Percentiles rank a stretch among this genome's conserved stretches.
phyloP scores from a whole-genome alignment of 306 rosid genomes.

The Cotoneaster glaucophyllus region DNA sequence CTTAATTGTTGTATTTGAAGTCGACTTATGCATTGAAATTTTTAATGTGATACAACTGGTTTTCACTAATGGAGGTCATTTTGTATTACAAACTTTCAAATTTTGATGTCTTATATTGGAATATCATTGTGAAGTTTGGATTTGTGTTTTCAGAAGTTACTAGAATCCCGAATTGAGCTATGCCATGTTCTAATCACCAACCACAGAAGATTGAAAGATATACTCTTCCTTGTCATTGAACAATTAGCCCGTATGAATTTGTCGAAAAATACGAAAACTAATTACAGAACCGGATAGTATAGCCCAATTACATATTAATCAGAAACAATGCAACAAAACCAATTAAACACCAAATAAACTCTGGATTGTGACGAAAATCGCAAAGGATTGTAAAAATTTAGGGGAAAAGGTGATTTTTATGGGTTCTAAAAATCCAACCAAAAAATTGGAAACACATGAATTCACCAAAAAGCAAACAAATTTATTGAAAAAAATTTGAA shows the following conservation, averaged over 20 bases:
- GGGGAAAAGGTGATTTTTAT: no score
- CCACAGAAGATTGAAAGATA: constrained; percentile 23
- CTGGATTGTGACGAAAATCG: not conserved
- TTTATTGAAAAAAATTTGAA: no score
- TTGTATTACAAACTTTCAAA: not conserved
- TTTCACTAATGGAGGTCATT: constrained; percentile 20
- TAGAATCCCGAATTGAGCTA: constrained; percentile 21
- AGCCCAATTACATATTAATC: not conserved
- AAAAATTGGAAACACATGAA: not conserved
- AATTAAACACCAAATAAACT: not conserved
- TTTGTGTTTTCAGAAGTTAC: constrained; percentile 19
- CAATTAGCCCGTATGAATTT: not conserved
- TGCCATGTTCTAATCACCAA: constrained; percentile 16
- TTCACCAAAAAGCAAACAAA: no score
- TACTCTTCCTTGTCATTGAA: constrained; percentile 14
- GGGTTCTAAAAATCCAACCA: not conserved
- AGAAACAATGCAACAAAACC: not conserved
- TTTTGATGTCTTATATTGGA: not conserved
- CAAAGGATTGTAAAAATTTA: not conserved
- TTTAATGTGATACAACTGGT: not conserved
- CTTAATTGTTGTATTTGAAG: not conserved
- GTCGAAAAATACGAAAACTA: not conserved
- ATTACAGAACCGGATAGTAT: not conserved
- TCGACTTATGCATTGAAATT: not conserved
- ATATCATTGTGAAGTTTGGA: constrained; percentile 1